Percentiles rank a stretch among this genome's conserved stretches.
Evolutionary conservation across 495 filamentous ascomycete genomes (phyloP).

Genomic region (Neurospora hispaniola): DNA sequence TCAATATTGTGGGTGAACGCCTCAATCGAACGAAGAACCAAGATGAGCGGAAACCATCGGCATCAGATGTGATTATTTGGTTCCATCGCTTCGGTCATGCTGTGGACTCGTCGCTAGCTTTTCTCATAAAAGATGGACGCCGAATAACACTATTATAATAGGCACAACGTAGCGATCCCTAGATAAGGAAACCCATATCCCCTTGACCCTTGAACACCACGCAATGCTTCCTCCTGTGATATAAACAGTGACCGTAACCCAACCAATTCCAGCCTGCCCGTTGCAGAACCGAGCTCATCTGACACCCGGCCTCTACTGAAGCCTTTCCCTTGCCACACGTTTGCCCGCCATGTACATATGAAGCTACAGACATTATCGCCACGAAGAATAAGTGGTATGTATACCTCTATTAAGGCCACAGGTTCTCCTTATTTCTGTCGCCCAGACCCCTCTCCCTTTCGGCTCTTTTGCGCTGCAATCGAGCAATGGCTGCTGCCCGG

Average conservation of each 20-base stretch:
- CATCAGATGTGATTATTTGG: background rate
- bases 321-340: background rate
- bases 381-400: background rate
- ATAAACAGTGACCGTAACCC: background rate
- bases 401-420: slow-evolving; percentile 11
- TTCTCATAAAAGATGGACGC: background rate
- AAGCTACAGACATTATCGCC: background rate
- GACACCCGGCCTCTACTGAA: background rate
- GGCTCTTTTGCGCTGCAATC: slow-evolving; percentile 45
- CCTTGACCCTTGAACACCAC: background rate
- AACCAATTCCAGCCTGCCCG: background rate
- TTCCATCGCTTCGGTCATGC: background rate
- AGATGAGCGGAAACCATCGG: background rate
- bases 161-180: background rate
- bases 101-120: background rate
- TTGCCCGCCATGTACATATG: background rate
- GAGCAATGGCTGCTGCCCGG: slow-evolving; percentile 49
- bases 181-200: background rate
- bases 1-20: background rate
- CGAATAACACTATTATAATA: background rate
- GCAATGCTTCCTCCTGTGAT: background rate
- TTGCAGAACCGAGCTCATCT: background rate
- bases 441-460: slow-evolving; percentile 24
- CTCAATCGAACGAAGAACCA: background rate
- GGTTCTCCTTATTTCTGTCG: slow-evolving; percentile 36